Evolutionary conservation across 768 basidiomycete species (phyloP).

Genomic region (Tulasnella calospora): DNA sequence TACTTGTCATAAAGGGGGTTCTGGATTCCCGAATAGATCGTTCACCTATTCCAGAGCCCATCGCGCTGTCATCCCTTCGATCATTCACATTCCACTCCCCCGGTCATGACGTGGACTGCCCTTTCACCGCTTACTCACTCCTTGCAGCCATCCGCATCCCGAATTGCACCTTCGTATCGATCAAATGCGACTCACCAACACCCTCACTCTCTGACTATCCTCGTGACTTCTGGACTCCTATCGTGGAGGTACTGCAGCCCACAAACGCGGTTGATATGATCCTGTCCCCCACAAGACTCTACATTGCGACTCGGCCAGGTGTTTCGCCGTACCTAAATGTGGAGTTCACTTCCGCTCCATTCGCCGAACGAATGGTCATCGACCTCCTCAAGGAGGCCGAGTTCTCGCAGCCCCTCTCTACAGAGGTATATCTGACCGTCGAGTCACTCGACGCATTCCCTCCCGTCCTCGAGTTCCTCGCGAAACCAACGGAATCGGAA

Average conservation of each 20-base stretch:
- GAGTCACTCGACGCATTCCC: neutral
- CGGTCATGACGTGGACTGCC: no score
- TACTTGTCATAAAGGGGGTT: neutral
- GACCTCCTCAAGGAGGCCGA: neutral
- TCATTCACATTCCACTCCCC: neutral
- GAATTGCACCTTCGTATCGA: neutral
- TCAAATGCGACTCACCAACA: neutral
- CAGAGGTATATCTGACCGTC: neutral
- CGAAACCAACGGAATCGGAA: neutral
- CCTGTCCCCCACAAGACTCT: neutral
- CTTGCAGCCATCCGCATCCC: neutral
- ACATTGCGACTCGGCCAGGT: neutral
- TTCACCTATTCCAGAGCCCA: neutral
- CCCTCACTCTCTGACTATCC: neutral
- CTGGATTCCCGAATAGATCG: neutral
- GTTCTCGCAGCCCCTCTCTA: neutral
- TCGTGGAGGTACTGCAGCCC: neutral
- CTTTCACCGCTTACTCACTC: neutral
- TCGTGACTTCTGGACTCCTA: neutral
- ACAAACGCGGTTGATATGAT: neutral
- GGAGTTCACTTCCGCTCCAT: neutral
- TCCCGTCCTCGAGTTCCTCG: neutral
- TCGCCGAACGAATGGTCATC: neutral
- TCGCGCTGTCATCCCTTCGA: neutral
- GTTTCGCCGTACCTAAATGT: neutral